Conservation (phyloP, 306 rosid genomes). For the Quercus mongolica region DNA sequence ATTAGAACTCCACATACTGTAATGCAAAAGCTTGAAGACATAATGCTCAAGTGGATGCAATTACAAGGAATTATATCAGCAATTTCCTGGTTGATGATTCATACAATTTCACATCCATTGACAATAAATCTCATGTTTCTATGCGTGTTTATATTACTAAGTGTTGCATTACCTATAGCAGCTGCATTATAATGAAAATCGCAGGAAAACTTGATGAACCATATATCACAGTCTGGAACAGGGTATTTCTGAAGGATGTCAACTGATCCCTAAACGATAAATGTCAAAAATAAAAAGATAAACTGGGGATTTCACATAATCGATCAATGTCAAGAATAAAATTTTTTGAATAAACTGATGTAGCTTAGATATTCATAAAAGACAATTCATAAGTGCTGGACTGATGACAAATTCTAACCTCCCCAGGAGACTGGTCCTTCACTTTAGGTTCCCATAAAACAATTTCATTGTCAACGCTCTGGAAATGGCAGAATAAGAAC, state of each 20-base stretch:
- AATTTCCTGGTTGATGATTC: neutral
- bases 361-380: neutral
- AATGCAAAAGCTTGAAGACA: neutral
- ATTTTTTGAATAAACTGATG: neutral
- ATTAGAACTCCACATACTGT: neutral
- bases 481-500: conserved; percentile 18
- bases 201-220: conserved; percentile 96
- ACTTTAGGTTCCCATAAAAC: conserved; percentile 93
- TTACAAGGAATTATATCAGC: neutral
- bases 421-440: conserved; percentile 94
- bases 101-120: too few relatives aligned
- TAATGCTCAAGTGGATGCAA: neutral
- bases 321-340: neutral
- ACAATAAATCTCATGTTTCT: too few relatives aligned
- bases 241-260: conserved; percentile 98
- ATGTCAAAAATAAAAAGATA: neutral
- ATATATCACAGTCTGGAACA: conserved; percentile 90
- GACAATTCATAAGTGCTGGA: neutral
- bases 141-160: neutral
- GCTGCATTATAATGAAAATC: conserved; percentile 77
- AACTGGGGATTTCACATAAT: neutral
- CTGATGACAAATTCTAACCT: conserved; percentile 45
- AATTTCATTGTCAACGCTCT: conserved; percentile 97
- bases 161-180: conserved; percentile 67
- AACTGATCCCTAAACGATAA: conserved; percentile 54